A percentile compares a stretch with the other conserved stretches of the same genome.
Evolutionary conservation across 2,329 filamentous ascomycete genomes (phyloP).

Genomic region (Tricladium varicosporioides): DNA sequence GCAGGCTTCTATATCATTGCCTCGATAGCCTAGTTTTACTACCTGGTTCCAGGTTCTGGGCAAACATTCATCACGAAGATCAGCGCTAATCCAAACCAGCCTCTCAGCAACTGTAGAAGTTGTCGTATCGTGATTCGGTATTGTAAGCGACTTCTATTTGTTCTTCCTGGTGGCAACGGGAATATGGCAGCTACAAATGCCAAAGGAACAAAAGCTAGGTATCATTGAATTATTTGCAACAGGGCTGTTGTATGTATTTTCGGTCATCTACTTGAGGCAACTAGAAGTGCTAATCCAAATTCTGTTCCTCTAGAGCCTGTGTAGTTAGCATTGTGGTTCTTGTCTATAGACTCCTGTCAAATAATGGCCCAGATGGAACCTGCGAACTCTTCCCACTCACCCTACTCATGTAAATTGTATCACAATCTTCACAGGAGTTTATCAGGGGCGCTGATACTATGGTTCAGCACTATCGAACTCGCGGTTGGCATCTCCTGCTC

Average conservation of each 20-base stretch:
- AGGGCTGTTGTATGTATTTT: not conserved
- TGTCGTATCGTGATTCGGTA: not conserved
- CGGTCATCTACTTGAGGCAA: not conserved
- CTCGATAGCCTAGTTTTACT: not conserved
- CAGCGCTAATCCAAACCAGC: not conserved
- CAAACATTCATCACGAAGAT: not conserved
- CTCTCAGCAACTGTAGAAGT: not conserved
- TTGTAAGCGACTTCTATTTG: not conserved
- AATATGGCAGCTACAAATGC: not conserved
- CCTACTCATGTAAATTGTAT: not conserved
- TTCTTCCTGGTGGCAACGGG: not conserved
- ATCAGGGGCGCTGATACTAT: not conserved
- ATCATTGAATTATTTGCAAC: not conserved
- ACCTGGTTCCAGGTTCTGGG: not conserved
- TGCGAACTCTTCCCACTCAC: not conserved
- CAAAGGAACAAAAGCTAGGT: not conserved
- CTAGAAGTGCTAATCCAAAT: not conserved
- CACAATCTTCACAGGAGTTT: not conserved
- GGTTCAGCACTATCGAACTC: not conserved
- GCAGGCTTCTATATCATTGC: not conserved
- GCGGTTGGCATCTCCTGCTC: not conserved
- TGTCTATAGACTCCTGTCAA: not conserved
- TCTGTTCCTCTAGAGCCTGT: not conserved
- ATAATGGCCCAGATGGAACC: not conserved
- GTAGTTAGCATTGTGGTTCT: not conserved